Evolutionary conservation across 2,329 filamentous ascomycete species (phyloP).

Genomic region (Colletotrichum sp.): DNA sequence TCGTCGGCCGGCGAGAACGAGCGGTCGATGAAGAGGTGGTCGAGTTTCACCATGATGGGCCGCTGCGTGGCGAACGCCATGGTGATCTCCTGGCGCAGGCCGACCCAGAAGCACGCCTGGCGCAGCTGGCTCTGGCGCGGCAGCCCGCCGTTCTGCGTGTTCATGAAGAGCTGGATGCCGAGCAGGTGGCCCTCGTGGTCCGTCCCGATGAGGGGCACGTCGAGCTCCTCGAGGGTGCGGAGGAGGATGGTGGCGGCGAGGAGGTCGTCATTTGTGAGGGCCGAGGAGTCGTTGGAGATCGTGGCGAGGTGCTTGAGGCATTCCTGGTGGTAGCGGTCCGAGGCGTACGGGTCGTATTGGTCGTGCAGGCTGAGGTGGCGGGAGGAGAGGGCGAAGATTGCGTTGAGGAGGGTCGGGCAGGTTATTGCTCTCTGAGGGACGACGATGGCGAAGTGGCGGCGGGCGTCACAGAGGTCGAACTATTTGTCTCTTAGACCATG

Average conservation of each 20-base stretch:
- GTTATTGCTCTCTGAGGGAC: constrained; percentile 56
- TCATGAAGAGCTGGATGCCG: constrained; percentile 51
- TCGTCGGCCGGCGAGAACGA: constrained; percentile 46
- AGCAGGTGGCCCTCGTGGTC: constrained; percentile 51
- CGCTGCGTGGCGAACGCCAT: constrained; percentile 54
- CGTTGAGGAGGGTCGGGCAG: constrained; percentile 55
- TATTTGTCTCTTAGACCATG: not conserved
- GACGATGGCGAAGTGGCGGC: constrained; percentile 51
- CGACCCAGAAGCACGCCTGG: constrained; percentile 62
- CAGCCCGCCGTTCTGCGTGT: constrained; percentile 32
- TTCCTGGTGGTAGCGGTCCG: constrained; percentile 56
- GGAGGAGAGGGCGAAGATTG: constrained; percentile 58
- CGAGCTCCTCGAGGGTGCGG: constrained; percentile 60
- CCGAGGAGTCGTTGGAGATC: constrained; percentile 42
- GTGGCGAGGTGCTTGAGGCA: constrained; percentile 44
- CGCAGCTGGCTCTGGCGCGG: constrained; percentile 45
- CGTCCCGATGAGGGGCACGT: constrained; percentile 37
- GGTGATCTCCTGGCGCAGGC: constrained; percentile 64
- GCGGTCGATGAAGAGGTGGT: constrained; percentile 55
- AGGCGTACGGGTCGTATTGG: constrained; percentile 51
- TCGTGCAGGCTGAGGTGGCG: constrained; percentile 50
- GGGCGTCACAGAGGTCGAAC: constrained; percentile 20
- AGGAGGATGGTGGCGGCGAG: constrained; percentile 62
- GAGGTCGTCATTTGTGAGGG: constrained; percentile 52
- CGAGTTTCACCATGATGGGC: constrained; percentile 51